Evolutionary conservation across 2,329 filamentous ascomycete genomes (phyloP).

Genomic region (Thelonectria olida): DNA sequence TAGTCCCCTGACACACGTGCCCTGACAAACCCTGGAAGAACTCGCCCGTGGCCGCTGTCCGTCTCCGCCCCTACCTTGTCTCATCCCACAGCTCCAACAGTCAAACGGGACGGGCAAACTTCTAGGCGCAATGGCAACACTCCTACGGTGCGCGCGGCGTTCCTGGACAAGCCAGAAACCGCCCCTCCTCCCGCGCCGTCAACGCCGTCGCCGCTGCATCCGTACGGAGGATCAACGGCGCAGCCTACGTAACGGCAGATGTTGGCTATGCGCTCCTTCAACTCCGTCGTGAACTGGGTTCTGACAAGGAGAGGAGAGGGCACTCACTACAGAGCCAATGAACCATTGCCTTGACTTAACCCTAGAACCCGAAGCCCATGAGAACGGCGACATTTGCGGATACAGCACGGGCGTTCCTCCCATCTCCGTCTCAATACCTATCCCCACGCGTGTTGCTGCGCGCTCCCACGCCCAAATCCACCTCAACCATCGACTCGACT

Average conservation of each 20-base stretch:
- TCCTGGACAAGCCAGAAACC: neutral
- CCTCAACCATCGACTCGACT: constrained; percentile 4
- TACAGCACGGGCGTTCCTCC: neutral
- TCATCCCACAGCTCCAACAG: neutral
- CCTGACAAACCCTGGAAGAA: constrained; percentile 14
- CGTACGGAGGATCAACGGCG: neutral
- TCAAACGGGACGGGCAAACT: neutral
- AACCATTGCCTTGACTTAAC: neutral
- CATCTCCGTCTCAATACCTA: neutral
- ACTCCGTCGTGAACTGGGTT: neutral
- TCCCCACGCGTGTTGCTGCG: constrained; percentile 10
- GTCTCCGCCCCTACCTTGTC: neutral
- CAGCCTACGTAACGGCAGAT: neutral
- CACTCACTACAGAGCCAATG: neutral
- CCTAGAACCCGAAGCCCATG: neutral
- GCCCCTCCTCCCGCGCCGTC: neutral
- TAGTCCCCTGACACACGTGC: constrained; percentile 19
- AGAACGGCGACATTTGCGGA: neutral
- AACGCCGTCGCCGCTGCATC: constrained; percentile 12
- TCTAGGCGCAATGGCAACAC: neutral
- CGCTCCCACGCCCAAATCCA: constrained; percentile 3
- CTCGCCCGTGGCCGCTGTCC: constrained; percentile 1
- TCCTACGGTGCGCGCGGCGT: neutral
- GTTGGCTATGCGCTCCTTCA: neutral
- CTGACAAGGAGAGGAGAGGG: neutral